Conservation (phyloP, 495 filamentous ascomycete species). For the Penicillium daleae region DNA sequence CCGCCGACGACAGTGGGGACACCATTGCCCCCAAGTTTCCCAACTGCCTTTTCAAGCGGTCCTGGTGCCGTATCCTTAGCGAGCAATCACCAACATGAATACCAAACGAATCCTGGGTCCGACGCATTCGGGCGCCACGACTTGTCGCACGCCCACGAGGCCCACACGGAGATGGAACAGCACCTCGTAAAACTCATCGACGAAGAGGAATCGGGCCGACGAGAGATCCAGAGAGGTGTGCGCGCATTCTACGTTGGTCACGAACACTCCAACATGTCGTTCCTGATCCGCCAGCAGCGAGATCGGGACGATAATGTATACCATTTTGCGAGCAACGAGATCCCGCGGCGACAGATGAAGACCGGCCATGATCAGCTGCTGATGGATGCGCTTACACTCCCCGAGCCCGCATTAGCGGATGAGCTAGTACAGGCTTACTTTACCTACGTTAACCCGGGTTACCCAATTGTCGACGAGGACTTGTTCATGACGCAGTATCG, state of each 20-base stretch:
- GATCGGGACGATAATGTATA: slow-evolving; percentile 51
- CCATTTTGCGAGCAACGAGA: slow-evolving; percentile 53
- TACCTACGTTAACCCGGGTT: slow-evolving; percentile 47
- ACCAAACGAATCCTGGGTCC: slow-evolving; percentile 26
- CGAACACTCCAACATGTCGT: slow-evolving; percentile 57
- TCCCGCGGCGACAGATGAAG: slow-evolving; percentile 47
- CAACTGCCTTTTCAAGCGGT: slow-evolving; percentile 34
- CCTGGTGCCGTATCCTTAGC: slow-evolving; percentile 27
- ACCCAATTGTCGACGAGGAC: slow-evolving; percentile 52
- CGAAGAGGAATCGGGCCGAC: slow-evolving; percentile 45
- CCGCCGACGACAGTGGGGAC: slow-evolving; percentile 26
- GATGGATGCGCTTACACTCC: slow-evolving; percentile 53
- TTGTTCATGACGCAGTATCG: slow-evolving; percentile 53
- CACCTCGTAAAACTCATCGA: slow-evolving; percentile 52
- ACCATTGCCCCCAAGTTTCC: slow-evolving; percentile 34
- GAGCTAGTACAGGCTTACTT: slow-evolving; percentile 54
- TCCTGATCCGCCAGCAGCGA: slow-evolving; percentile 53
- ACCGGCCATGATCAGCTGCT: slow-evolving; percentile 52
- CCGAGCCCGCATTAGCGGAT: slow-evolving; percentile 48
- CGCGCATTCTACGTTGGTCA: slow-evolving; percentile 55
- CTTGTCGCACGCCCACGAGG: slow-evolving; percentile 38
- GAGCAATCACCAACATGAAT: slow-evolving; percentile 28
- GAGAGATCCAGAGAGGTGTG: slow-evolving; percentile 51
- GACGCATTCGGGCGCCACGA: slow-evolving; percentile 38
- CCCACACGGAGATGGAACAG: slow-evolving; percentile 46